Evolutionary conservation across 177 flowering plant species (phyloP).

Genomic region (Vitis hybrid): DNA sequence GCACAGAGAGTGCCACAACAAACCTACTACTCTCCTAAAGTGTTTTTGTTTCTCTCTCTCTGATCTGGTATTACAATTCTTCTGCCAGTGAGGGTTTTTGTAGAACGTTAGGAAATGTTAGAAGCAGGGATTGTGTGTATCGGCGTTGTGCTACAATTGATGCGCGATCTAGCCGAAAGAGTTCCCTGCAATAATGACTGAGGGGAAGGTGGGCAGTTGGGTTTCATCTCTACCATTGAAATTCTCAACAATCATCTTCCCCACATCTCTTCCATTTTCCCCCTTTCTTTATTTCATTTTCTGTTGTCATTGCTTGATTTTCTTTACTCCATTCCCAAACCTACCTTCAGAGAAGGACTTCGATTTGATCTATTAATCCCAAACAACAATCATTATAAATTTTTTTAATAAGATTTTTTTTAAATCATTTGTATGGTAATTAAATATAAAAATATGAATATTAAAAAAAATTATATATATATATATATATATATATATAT

Average conservation of each 20-base stretch:
- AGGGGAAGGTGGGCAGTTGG: constrained; percentile 59
- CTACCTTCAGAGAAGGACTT: too few species aligned
- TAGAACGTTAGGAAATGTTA: too few species aligned
- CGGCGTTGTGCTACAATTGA: constrained; percentile 36
- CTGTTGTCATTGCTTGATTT: not conserved
- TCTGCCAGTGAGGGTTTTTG: not conserved
- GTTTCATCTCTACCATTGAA: constrained; percentile 29
- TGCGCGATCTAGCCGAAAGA: constrained; percentile 43
- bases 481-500: too few species aligned
- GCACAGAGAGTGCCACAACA: too few species aligned
- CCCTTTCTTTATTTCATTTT: not conserved
- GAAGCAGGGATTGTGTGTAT: constrained; percentile 61
- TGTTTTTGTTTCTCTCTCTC: not conserved
- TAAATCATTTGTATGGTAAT: too few species aligned
- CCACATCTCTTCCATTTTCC: constrained; percentile 20
- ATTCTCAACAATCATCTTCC: constrained; percentile 59
- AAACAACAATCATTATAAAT: too few species aligned
- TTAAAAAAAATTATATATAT: too few species aligned
- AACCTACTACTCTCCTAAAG: too few species aligned
- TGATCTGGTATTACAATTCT: not conserved
- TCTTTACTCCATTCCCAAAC: not conserved
- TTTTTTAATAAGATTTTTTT: too few species aligned
- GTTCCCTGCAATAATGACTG: constrained; percentile 42
- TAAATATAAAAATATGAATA: too few species aligned
- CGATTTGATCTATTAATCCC: too few species aligned